Percentiles rank a stretch among this genome's conserved stretches.
phyloP scores from a whole-genome alignment of 2,329 filamentous ascomycete genomes.

The Cercospora sojina region DNA sequence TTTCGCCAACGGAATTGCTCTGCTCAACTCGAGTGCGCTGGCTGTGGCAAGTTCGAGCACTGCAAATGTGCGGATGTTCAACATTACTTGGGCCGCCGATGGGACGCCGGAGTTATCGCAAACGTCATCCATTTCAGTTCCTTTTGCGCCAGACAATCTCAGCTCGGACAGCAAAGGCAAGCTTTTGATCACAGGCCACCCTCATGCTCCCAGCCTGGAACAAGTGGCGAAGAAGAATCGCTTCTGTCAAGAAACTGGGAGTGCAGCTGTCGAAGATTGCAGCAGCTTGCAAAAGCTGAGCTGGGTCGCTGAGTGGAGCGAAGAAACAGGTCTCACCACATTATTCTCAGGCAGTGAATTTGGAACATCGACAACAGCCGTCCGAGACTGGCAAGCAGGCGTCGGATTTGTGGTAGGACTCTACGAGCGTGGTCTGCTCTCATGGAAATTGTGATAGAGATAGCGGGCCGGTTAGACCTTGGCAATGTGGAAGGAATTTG shows the following conservation, averaged over 20 bases:
- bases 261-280: constrained; percentile 33
- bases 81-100: constrained; percentile 14
- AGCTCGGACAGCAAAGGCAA: constrained; percentile 40
- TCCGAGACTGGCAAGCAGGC: constrained; percentile 40
- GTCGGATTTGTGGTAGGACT: constrained; percentile 42
- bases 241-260: constrained; percentile 20
- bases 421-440: constrained; percentile 44
- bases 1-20: constrained; percentile 46
- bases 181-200: constrained; percentile 46
- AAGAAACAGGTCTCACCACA: constrained; percentile 36
- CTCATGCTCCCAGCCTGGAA: constrained; percentile 38
- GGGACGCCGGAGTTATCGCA: constrained; percentile 16
- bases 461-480: not conserved
- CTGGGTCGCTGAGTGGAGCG: constrained; percentile 44
- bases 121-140: constrained; percentile 26
- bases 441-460: constrained; percentile 34
- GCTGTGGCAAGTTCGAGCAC: constrained; percentile 43
- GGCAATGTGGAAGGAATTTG: not conserved
- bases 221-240: constrained; percentile 28
- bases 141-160: constrained; percentile 44
- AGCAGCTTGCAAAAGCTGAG: constrained; percentile 27
- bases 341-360: constrained; percentile 42
- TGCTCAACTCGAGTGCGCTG: constrained; percentile 40
- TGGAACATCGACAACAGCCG: constrained; percentile 40
- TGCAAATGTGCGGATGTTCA: constrained; percentile 41